Evolutionary conservation across 2,329 filamentous ascomycete species (phyloP).

Genomic region (Hymenoscyphus fructigenus): DNA sequence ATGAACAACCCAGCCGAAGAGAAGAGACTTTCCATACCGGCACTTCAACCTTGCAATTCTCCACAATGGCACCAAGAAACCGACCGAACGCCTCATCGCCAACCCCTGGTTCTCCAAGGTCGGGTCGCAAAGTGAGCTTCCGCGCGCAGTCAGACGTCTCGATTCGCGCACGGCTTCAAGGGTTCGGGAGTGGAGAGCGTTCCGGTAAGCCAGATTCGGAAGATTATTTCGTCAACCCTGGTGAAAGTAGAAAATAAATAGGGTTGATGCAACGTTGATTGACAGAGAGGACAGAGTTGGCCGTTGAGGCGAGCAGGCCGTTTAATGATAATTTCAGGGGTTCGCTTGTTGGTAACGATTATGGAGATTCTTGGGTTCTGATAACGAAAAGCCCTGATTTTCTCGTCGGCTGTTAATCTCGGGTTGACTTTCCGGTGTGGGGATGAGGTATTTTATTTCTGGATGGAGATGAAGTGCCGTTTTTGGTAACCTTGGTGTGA

Average conservation of each 20-base stretch:
- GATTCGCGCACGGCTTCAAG: constrained; percentile 7
- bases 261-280: background rate
- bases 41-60: background rate
- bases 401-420: background rate
- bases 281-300: background rate
- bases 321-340: background rate
- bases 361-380: background rate
- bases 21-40: background rate
- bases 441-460: background rate
- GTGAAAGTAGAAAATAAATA: background rate
- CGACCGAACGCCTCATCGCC: background rate
- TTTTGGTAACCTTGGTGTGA: background rate
- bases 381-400: background rate
- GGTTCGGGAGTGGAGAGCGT: background rate
- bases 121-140: constrained; percentile 12
- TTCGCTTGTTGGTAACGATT: background rate
- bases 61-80: background rate
- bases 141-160: constrained; percentile 6
- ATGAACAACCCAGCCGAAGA: too few species aligned
- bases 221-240: background rate
- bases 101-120: background rate
- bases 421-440: background rate
- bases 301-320: background rate
- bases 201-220: background rate
- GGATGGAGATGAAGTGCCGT: background rate